Percentiles rank a stretch among this genome's conserved stretches.
These are phyloP conservation scores for Phytophthora vignae DNA, from an alignment of 352 stramenopile genomes.

Conservation along the genomic window DNA sequence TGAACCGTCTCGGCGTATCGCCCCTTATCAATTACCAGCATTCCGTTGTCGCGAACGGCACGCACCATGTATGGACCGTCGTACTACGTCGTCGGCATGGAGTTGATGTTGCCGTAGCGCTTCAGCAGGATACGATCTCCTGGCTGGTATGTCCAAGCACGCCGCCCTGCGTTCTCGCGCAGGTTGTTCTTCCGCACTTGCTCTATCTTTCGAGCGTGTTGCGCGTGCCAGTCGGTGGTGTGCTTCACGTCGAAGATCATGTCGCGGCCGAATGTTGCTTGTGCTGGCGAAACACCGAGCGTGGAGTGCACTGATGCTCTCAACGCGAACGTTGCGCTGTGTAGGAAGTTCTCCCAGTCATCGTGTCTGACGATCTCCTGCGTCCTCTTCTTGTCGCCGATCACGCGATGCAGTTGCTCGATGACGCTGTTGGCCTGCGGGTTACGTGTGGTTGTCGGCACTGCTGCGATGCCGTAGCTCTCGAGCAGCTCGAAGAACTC, in stretches of 20 bases:
- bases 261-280: not conserved
- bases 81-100: not conserved
- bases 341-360: not conserved
- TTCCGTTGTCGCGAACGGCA: not conserved
- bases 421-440: not conserved
- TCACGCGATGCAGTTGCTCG: not conserved
- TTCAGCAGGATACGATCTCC: too few species aligned
- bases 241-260: not conserved
- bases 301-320: not conserved
- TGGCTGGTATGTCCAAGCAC: too few species aligned
- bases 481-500: not conserved
- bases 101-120: not conserved
- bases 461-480: not conserved
- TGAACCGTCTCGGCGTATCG: too few species aligned
- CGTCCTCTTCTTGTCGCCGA: not conserved
- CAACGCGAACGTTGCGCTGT: not conserved
- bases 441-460: not conserved
- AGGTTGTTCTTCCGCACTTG: too few species aligned
- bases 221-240: not conserved
- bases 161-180: too few species aligned
- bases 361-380: not conserved
- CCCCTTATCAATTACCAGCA: not conserved
- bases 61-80: not conserved
- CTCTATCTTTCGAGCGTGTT: not conserved
- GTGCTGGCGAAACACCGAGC: not conserved